Base-by-base conservation (phyloP, 78 protist species). In the Carpediemonas membranifera region DNA sequence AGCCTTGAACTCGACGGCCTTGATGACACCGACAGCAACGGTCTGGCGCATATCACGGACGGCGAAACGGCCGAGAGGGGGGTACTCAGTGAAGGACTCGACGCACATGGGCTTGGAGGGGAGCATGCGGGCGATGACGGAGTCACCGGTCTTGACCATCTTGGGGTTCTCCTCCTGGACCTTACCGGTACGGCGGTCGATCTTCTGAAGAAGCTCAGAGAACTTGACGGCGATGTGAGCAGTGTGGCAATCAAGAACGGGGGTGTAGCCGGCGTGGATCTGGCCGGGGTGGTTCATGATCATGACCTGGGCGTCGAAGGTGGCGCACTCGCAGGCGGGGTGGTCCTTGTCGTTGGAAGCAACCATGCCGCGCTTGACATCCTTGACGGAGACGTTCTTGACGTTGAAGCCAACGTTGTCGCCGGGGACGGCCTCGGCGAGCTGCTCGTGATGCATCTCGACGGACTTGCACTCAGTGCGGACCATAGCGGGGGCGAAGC, bases 1-100 rank as follows among this genome's bases (percentile, higher is more conserved):
- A n/a, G n/a, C n/a, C n/a, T n/a, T n/a, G n/a, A n/a, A n/a, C n/a
- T 7, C 13, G 64, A 35, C 21, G 14, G 74, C 3, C 83, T 85
- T 84, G 91, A 87, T 81, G 84, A 89, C 96, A 73, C 96, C 93
- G 79, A 88, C 97, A 51, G 97, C 97, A 50, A 92, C 97, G 62
- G 97, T 92, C 77, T 86, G 89, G 39, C 94, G 55, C 94, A 92
- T 92, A 92, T 93, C 97, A 36, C 97, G 84, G 67, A 90, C 94
- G 77, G 97, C 97, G 86, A 92, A 92, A 68, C 97, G 86, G 36
- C 97, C 97, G 13, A 92, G 87, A 52, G 95, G 93, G 50, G 97
- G 89, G 86, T 87, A 92, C 47, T 73, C 82, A 30, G 89, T 61
- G 84, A 86, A 92, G 39, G 90, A 14, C 85, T 92, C 96, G 56